These are phyloP conservation scores for Brasilioporus rufonigricans DNA, from an alignment of 768 basidiomycete genomes.

Conservation along the genomic window DNA sequence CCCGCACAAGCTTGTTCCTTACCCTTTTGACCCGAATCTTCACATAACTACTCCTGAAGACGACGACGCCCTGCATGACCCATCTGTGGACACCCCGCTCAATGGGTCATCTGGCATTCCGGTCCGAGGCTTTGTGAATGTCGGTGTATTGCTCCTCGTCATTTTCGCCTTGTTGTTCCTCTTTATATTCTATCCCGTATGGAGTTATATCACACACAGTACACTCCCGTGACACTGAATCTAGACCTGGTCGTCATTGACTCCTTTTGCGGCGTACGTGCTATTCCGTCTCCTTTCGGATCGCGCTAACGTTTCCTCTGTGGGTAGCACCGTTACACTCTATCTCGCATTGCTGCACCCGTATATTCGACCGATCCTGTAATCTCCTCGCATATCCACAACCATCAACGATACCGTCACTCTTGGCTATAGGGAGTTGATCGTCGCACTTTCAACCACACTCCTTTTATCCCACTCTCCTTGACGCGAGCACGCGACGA, in stretches of 20 bases:
- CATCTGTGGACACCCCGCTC: conserved; percentile 33
- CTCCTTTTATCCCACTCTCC: neutral
- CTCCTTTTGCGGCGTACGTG: conserved; percentile 8
- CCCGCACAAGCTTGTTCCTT: conserved; percentile 52
- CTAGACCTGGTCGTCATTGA: neutral
- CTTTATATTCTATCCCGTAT: conserved; percentile 82
- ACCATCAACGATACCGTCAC: neutral
- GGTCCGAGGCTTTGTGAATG: conserved; percentile 61
- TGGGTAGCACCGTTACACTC: neutral
- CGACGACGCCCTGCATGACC: conserved; percentile 77
- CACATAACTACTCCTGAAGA: conserved; percentile 63
- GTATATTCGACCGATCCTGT: neutral
- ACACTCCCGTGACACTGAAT: conserved; percentile 6
- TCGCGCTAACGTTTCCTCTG: neutral
- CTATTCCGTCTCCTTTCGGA: neutral
- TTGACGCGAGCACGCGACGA: neutral
- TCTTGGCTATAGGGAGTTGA: neutral
- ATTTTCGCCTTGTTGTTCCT: conserved; percentile 61
- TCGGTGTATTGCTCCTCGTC: conserved; percentile 65
- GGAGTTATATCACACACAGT: conserved; percentile 26
- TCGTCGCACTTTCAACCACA: neutral
- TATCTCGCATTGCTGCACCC: conserved; percentile 7
- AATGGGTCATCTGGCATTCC: conserved; percentile 27
- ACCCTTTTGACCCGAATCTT: conserved; percentile 63
- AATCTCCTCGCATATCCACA: neutral